Base-by-base conservation (phyloP, 352 stramenopile genomes). In the Phytophthora palmivora region DNA sequence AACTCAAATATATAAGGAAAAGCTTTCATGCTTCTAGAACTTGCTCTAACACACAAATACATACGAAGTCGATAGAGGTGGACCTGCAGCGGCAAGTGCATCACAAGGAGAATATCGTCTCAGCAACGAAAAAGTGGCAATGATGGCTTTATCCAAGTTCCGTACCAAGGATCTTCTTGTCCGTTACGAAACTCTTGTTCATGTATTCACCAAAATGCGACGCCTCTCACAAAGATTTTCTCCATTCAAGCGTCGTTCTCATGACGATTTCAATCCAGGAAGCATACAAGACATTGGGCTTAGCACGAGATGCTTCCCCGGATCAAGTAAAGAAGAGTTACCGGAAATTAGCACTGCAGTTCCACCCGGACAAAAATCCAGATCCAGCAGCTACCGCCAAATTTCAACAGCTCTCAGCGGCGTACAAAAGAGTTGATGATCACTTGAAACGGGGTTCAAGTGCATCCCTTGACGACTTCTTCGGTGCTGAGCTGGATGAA, bases 281-380 rank as follows among this genome's bases (percentile, higher is more conserved):
- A 38, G 77, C 81, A 21, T 80, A 67, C 67, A 51, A 19, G 14
- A 71, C 67, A 34, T 65, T 91, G n/a, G 79, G 74, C 5, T 66
- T 89, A 38, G 14, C 53, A 5, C 51, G 67, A 24, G 69, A 76
- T 38, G 78, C 80, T 14, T 67, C 59, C 8, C 46, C 75, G 5
- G 74, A 88, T 8, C 52, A 87, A 34, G 76, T 85, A 33, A 82
- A 80, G n/a, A 66, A 76, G 18, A 74, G 80, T 57, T 93, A 93
- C 54, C 68, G 78, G 0, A 73, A 78, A 46, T 67, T 90, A 45
- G 84, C 84, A 18, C 67, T 90, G 42, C 71, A 80, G 51, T 89
- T 76, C 63, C 84, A 93, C 45, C 82, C 84, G 8, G 84, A 91
- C 71, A 90, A 91, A 67, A 91, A 91, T 39, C 39, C 67, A 12